These are phyloP conservation scores for Colletotrichum acutatum DNA, from an alignment of 2,329 filamentous ascomycete genomes.

Conservation along the genomic window DNA sequence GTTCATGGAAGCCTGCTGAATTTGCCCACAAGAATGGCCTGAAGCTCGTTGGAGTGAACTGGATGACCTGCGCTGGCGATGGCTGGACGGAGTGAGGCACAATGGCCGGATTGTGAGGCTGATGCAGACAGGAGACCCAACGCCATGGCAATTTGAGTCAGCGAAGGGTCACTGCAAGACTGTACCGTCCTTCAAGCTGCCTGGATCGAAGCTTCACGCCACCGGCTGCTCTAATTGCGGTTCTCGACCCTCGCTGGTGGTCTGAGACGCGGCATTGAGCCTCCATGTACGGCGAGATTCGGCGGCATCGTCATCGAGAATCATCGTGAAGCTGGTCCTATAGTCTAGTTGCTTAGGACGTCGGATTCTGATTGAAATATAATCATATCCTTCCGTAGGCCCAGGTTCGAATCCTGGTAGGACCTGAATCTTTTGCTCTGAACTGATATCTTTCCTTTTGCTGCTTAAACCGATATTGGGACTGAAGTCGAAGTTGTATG, in stretches of 20 bases:
- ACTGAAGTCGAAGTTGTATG: no score
- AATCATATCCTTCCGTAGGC: constrained; percentile 23
- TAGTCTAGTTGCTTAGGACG: constrained; percentile 35
- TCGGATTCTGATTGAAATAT: constrained; percentile 24
- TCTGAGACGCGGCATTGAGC: neutral
- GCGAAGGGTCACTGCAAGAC: neutral
- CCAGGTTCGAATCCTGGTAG: constrained; percentile 33
- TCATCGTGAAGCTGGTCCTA: neutral
- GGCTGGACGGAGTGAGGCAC: constrained; percentile 50
- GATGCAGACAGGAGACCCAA: neutral
- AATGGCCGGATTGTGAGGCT: no score
- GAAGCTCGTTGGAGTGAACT: constrained; percentile 53
- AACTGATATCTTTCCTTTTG: neutral
- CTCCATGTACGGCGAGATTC: neutral
- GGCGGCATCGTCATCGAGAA: neutral
- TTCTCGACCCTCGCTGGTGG: neutral
- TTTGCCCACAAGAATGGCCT: constrained; percentile 52
- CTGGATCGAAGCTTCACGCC: no score
- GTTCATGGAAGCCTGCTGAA: constrained; percentile 52
- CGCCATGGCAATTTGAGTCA: neutral
- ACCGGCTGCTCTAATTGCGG: neutral
- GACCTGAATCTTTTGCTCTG: neutral
- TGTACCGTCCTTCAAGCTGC: neutral
- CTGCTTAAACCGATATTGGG: neutral
- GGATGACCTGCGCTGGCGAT: constrained; percentile 59